phyloP scores from a whole-genome alignment of 352 stramenopile genomes.

The Phytophthora ramorum region DNA sequence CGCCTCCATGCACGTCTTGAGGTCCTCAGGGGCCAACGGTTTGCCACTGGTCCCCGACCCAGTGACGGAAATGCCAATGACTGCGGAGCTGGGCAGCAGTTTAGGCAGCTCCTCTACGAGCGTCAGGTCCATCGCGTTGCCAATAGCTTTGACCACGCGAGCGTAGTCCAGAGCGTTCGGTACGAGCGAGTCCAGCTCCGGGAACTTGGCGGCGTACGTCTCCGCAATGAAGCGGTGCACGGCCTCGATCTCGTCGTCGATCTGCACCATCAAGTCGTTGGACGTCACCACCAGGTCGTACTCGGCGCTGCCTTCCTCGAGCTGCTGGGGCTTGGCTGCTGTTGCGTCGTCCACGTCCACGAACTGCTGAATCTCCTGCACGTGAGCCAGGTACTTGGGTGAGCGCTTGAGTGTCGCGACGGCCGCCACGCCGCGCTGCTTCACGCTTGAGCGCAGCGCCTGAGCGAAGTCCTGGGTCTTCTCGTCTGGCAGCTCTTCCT shows the following conservation, averaged over 20 bases:
- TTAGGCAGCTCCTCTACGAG: constrained; percentile 86
- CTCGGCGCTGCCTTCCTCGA: constrained; percentile 72
- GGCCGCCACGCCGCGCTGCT: constrained; percentile 60
- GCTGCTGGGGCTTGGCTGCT: constrained; percentile 34
- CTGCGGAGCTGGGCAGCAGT: constrained; percentile 91
- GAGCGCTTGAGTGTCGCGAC: constrained; percentile 82
- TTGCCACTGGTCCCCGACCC: constrained; percentile 92
- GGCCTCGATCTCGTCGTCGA: constrained; percentile 93
- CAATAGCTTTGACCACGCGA: constrained; percentile 91
- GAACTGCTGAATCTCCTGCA: constrained; percentile 71
- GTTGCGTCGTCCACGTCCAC: constrained; percentile 42
- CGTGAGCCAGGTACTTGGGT: constrained; percentile 71
- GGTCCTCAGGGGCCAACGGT: constrained; percentile 67
- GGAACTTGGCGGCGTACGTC: constrained; percentile 94
- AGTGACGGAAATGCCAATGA: constrained; percentile 96
- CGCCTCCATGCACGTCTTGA: constrained; percentile 77
- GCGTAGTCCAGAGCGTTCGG: constrained; percentile 93
- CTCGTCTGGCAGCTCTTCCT: constrained; percentile 19
- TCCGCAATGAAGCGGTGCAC: constrained; percentile 93
- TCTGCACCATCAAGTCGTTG: constrained; percentile 94
- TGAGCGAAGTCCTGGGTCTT: constrained; percentile 43
- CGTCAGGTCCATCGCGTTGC: constrained; percentile 95
- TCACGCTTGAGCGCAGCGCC: constrained; percentile 49
- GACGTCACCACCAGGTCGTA: constrained; percentile 90
- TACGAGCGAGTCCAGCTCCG: constrained; percentile 95